Evolutionary conservation across 2,329 filamentous ascomycete genomes (phyloP), one percentile per base, ranked within the genome.

Genomic region (Pestalotiopsis fici): DNA sequence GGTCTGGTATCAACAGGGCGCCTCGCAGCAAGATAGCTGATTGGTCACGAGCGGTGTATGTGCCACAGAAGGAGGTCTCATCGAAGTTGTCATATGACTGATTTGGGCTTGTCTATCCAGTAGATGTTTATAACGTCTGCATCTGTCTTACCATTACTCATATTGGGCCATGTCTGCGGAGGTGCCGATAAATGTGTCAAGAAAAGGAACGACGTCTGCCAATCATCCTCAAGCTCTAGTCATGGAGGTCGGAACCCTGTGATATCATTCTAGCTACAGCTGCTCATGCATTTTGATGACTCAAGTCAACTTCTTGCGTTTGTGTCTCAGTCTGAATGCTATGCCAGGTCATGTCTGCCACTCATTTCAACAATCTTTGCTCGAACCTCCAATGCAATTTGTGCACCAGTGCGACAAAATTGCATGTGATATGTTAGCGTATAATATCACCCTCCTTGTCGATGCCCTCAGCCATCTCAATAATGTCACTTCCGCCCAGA

Each of bases 401-500:
- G 18, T 18, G 18, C 18, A 7, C 9, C 15, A 21, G 18, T 9
- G 21, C n/a, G 11, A 18, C 23, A 12, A 25, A 23, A 15, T 27
- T 4, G 15, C 6, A 7, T 18, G 15, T 21, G 13, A 57, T 9
- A 12, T 23, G 27, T 88, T 77, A 93, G 66, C 91, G 90, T 78
- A 94, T 94, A 69, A 93, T 81, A 66, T 91, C 90, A 1, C 85
- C 88, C 71, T 92, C 90, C 76, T 91, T 90, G 72, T 94, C 91
- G 72, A 96, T 91, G 3, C 93, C 93, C 76, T 97, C 91, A 66
- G 94, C 81, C 23, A 89, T 89, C 77, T 97, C 94, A 37, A 97
- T 84, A 70, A 98, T 97, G 77, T 92, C 90, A 79, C 94, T 97
- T 4, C 94, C 93, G 13, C 92, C 93, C 27, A 97, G 82, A 69